Base-by-base conservation (phyloP, 2,329 filamentous ascomycete species). In the Domatiomyces globalis region DNA sequence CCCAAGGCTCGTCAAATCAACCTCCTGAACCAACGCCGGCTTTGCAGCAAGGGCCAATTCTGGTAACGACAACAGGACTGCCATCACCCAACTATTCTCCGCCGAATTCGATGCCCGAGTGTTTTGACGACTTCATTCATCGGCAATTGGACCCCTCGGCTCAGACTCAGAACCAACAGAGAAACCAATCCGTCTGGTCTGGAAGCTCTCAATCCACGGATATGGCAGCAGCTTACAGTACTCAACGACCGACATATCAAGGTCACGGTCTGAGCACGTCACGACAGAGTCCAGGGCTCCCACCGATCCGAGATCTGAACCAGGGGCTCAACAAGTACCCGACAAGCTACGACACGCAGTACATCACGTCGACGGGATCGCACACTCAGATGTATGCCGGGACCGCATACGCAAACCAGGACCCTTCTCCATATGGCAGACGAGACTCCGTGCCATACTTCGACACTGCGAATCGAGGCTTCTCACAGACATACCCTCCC, bases 31-130 rank as follows among this genome's bases (percentile, higher is more conserved):
- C 46, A 42, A 49, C 53, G 46, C 48, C 43, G 36, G 39, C 33
- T 29, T 48, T 52, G 22, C 56, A 51, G 27, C 36, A 48, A 20
- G 43, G 46, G 44, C 20, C 53, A 49, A 36, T 51, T n/a, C 15
- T 48, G 27, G 44, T 52, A n/a, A 45, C 49, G 18, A 52, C 43
- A 43, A 53, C 54, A 19, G 54, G 52, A 18, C 51, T 51, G 6
- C 49, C 50, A 10, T 58, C 56, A 22, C 54, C 56, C 6, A 49
- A 50, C 52, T 56, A 47, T 33, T 47, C 45, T 9, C 19, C 22
- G 3, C 2, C 45, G 33, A 47, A 15, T 47, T 47, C 45, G 17
- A 47, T 47, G 45, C 45, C 45, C 9, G 45, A 47, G 22, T 27
- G 45, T 19, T 27, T 47, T 33, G 45, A 47, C 20, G 45, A 47